phyloP scores from a whole-genome alignment of 2,329 filamentous ascomycete genomes.

The Phyllosticta citribraziliensis region DNA sequence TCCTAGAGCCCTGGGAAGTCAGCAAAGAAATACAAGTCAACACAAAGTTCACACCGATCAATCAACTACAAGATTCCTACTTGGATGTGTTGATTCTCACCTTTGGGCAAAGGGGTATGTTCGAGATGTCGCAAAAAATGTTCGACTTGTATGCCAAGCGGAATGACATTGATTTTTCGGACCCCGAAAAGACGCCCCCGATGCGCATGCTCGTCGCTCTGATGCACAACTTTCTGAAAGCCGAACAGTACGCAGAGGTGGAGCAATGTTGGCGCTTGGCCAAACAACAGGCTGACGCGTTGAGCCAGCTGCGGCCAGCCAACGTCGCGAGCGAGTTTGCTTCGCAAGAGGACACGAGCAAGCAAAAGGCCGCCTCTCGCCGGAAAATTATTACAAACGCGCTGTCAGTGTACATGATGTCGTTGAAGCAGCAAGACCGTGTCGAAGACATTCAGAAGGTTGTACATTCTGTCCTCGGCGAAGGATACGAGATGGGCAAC shows the following conservation, averaged over 20 bases:
- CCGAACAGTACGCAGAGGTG: conserved; percentile 50
- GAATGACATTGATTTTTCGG: neutral
- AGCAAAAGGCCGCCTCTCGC: conserved; percentile 22
- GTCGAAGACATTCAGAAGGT: conserved; percentile 24
- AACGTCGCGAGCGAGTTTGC: conserved; percentile 12
- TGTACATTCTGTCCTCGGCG: conserved; percentile 46
- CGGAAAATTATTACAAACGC: conserved; percentile 41
- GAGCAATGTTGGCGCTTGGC: conserved; percentile 57
- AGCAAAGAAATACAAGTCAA: conserved; percentile 20
- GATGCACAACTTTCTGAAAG: conserved; percentile 56
- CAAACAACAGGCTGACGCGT: conserved; percentile 21
- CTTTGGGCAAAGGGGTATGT: conserved; percentile 36
- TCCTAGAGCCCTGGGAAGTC: conserved; percentile 22
- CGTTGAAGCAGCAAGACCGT: conserved; percentile 44
- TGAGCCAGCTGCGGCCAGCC: conserved; percentile 26
- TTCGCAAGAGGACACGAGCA: neutral
- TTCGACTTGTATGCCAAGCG: conserved; percentile 41
- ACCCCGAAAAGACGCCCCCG: conserved; percentile 32
- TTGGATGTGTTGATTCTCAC: conserved; percentile 48
- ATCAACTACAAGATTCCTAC: conserved; percentile 40
- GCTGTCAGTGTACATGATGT: conserved; percentile 43
- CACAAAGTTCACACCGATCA: conserved; percentile 17
- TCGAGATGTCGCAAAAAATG: conserved; percentile 39
- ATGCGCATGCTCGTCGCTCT: conserved; percentile 51
- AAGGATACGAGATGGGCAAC: conserved; percentile 66